Conservation (phyloP, 331 rosid species). For the Quercus phellos region DNA sequence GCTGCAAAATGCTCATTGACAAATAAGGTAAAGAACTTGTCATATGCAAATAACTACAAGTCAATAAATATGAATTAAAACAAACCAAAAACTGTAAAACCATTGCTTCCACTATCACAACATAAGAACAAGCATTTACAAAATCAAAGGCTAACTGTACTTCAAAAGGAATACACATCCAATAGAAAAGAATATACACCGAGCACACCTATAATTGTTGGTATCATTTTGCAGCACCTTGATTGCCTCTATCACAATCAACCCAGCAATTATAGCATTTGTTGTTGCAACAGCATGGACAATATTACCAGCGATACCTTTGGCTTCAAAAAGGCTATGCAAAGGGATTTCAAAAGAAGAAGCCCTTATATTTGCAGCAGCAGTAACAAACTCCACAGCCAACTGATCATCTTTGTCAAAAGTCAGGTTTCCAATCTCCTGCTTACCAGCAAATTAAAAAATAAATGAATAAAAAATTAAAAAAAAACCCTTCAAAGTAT, state of each 20-base stretch:
- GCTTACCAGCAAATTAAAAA: constrained; percentile 10
- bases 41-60: neutral
- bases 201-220: constrained; percentile 63
- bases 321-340: constrained; percentile 96
- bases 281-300: constrained; percentile 99
- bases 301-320: constrained; percentile 98
- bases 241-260: constrained; percentile 95
- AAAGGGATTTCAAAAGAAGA: constrained; percentile 85
- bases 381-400: constrained; percentile 95
- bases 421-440: constrained; percentile 85
- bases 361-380: constrained; percentile 95
- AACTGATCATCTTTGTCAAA: constrained; percentile 99
- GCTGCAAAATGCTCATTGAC: neutral
- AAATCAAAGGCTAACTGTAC: neutral
- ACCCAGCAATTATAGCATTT: constrained; percentile 91
- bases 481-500: neutral
- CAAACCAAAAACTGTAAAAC: neutral
- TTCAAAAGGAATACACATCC: constrained; percentile 7
- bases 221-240: constrained; percentile 80
- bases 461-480: neutral
- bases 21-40: neutral
- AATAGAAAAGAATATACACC: constrained; percentile 10
- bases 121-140: neutral
- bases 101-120: neutral
- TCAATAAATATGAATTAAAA: neutral